A percentile compares a stretch with the other conserved stretches of the same genome.
These are phyloP conservation scores for Talaromyces sp. DNA, from an alignment of 2,329 filamentous ascomycete species.

Conservation along the genomic window DNA sequence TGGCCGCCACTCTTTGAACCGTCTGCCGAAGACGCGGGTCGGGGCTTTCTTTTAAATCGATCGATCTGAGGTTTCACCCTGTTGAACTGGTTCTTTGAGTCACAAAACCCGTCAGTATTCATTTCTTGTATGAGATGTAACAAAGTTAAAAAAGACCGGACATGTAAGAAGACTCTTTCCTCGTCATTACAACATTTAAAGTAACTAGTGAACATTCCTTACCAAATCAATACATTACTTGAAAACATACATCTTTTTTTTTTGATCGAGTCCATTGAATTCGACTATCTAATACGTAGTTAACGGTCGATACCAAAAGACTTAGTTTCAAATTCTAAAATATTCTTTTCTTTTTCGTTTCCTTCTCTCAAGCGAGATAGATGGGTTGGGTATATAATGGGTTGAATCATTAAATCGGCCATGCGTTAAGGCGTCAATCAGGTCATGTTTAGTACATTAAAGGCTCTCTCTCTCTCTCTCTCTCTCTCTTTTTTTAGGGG, in stretches of 20 bases:
- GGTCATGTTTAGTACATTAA: not conserved
- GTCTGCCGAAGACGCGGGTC: not conserved
- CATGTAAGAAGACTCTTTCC: too few species aligned
- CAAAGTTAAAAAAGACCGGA: too few species aligned
- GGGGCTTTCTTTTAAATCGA: not conserved
- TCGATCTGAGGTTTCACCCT: not conserved
- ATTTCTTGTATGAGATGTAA: too few species aligned
- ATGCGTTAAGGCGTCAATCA: not conserved
- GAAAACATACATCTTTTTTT: not conserved
- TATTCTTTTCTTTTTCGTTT: not conserved
- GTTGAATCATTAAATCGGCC: slow-evolving; percentile 33
- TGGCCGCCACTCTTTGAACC: not conserved
- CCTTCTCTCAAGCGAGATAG: slow-evolving; percentile 11
- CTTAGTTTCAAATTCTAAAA: too few species aligned
- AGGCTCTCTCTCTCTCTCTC: not conserved
- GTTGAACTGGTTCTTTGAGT: not conserved
- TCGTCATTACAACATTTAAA: too few species aligned
- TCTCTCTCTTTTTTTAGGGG: not conserved
- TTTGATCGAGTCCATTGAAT: not conserved
- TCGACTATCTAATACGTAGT: too few species aligned
- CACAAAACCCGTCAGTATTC: too few species aligned
- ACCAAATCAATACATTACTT: not conserved
- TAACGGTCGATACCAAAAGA: too few species aligned
- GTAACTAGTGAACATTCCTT: too few species aligned
- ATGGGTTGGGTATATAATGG: slow-evolving; percentile 34